A percentile compares a stretch with the other conserved stretches of the same genome.
Conservation (phyloP, 2,329 filamentous ascomycete species). For the Talaromyces funiculosus region DNA sequence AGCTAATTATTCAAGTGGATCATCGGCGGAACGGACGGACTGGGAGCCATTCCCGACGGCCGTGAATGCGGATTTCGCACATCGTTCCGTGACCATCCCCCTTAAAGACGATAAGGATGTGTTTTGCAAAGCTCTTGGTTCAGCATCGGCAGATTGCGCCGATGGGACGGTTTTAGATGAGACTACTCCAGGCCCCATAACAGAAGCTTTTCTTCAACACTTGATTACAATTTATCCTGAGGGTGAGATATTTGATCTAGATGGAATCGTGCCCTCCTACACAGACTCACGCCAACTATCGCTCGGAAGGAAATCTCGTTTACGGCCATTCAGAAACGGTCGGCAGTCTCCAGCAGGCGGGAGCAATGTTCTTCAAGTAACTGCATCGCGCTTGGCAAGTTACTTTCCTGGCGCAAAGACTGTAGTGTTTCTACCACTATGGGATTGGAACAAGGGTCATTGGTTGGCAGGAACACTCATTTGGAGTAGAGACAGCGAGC, state of each 20-base stretch:
- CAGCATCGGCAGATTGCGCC: not conserved
- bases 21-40: not conserved
- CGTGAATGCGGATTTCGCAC: not conserved
- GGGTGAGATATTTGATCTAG: not conserved
- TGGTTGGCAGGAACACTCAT: conserved; percentile 29
- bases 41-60: conserved; percentile 13
- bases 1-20: conserved; percentile 14
- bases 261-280: not conserved
- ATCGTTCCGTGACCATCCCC: not conserved
- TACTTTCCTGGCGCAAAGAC: conserved; percentile 23
- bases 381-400: conserved; percentile 15
- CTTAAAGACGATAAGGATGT: not conserved
- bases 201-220: not conserved
- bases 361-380: conserved; percentile 7
- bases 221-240: not conserved
- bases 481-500: conserved; percentile 24
- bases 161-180: not conserved
- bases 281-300: not conserved
- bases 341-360: not conserved
- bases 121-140: not conserved
- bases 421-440: conserved; percentile 28
- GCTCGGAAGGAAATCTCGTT: not conserved
- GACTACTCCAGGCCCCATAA: not conserved
- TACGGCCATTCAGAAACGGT: not conserved
- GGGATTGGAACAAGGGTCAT: conserved; percentile 29